Evolutionary conservation across 1,139 yeast genomes (phyloP).

Genomic region (Candida mesenterica): DNA sequence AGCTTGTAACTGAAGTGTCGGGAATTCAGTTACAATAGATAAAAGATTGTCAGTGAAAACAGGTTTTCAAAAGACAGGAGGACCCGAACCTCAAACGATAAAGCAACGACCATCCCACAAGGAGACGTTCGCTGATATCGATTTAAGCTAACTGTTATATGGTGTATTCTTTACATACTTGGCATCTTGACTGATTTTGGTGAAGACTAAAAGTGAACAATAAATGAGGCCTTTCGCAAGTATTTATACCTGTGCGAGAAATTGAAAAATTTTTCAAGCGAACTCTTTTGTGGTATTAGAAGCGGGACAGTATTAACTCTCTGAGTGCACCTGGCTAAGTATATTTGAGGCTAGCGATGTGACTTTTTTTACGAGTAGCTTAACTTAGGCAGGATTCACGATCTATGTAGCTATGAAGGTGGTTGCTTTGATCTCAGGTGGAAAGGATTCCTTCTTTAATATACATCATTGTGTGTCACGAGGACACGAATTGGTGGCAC

Average conservation of each 20-base stretch:
- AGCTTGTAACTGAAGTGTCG: constrained; percentile 76
- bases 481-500: constrained; percentile 81
- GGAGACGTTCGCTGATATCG: constrained; percentile 2
- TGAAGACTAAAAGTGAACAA: constrained; percentile 1
- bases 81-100: constrained; percentile 65
- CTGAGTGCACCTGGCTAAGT: no score
- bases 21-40: constrained; percentile 62
- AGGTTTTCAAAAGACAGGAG: constrained; percentile 40
- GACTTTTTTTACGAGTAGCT: constrained; percentile 7
- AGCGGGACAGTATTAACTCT: not conserved
- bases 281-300: not conserved
- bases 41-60: constrained; percentile 21
- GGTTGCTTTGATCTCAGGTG: constrained; percentile 90
- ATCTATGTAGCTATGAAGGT: constrained; percentile 61
- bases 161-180: constrained; percentile 42
- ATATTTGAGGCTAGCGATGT: constrained; percentile 7
- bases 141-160: constrained; percentile 3
- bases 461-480: constrained; percentile 76
- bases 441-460: constrained; percentile 92
- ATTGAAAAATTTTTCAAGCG: constrained; percentile 11
- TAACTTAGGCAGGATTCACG: no score
- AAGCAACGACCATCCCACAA: not conserved
- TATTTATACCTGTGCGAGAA: not conserved
- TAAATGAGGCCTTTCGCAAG: no score
- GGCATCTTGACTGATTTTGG: constrained; percentile 44